Evolutionary conservation across 164 flowering plant genomes (phyloP), one percentile per base, ranked within the genome.

Genomic region (Kalanchoe fedtschenkoi): DNA sequence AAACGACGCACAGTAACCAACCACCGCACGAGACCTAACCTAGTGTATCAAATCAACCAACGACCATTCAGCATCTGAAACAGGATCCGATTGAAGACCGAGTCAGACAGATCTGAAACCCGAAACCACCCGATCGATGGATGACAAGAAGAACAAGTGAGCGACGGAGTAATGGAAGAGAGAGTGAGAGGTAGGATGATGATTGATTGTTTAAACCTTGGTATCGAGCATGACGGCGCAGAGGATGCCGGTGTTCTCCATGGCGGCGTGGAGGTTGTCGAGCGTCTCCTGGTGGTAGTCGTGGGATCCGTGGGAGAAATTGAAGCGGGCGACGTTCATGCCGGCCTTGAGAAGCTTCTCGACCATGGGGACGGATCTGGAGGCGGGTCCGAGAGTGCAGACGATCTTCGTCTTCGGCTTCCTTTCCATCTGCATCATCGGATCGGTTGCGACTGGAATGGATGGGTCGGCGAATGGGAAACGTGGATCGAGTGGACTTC

Each of bases 221-320:
- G 95, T 87, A 56, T 85, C 89, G 41, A 86, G 80, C 89, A 86
- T 83, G 67, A 83, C 85, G 13, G 88, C 95, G 63, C 89, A 85
- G 60, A 85, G 81, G 28, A 85, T 80, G n/a, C 89, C 88, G 51
- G 95, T 85, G 57, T 74, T 77, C 41, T 71, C 71, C 89, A 85
- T 85, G 58, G 81, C 95, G 29, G 61, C 38, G 19, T 70, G 67
- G 58, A 88, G 89, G 62, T 88, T 88, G 32, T 80, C 72, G 17
- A 81, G 78, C 47, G 84, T 80, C 58, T 84, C 86, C 59, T 80
- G 86, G 22, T 84, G 95, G 58, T 88, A 88, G 7, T 63, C 85
- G 60, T 85, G 89, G 4, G 91, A 80, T 53, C 95, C 95, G 29
- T 88, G 95, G 1, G 91, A 85, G 80, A 85, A 88, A 75, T 88